Evolutionary conservation across 306 rosid genomes (phyloP), one percentile per base, ranked within the genome.

Genomic region (Lithocarpus polystachyus): DNA sequence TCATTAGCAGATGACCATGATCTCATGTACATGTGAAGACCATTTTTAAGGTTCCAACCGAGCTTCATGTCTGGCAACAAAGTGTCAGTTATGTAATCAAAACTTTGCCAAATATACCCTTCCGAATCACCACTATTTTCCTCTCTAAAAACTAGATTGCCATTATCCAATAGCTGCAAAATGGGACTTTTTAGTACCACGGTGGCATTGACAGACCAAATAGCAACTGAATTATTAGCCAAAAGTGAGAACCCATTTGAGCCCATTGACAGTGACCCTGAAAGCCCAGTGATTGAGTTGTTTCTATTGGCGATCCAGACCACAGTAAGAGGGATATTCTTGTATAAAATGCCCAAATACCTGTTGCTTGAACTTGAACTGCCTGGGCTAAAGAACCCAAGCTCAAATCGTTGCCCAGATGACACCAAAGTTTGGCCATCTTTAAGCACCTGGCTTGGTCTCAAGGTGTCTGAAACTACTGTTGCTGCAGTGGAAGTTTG

Each of bases 261-360:
- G 59, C 26, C 31, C 20, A 81, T 17, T 14, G 56, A 26, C 28
- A 81, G 26, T 45, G 33, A 56, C 64, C 73, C 74, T 11, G 78
- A 59, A 72, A 13, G 26, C 56, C 51, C 68, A 4, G 17, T 2
- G 31, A 77, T 53, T 15, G 75, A 74, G 18, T 45, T 45, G 74
- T 82, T 64, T 72, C 85, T 82, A 26, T 82, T 82, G 71, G 79
- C 82, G 28, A 82, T 74, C 85, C 82, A 77, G 33, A 77, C 75
- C 15, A 77, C 75, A 26, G 79, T 65, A n/a, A 8, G 85, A 65
- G 68, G 72, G 26, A 77, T 23, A 48, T 82, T 77, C 78, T 65
- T 82, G 75, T 82, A 82, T 78, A 56, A 29, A 61, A 82, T 64
- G 62, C 82, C 82, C 71, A 77, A 82, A 71, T 54, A 77, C 40